Evolutionary conservation across 2,329 filamentous ascomycete species (phyloP).

Genomic region (Penicillium rolfsii): DNA sequence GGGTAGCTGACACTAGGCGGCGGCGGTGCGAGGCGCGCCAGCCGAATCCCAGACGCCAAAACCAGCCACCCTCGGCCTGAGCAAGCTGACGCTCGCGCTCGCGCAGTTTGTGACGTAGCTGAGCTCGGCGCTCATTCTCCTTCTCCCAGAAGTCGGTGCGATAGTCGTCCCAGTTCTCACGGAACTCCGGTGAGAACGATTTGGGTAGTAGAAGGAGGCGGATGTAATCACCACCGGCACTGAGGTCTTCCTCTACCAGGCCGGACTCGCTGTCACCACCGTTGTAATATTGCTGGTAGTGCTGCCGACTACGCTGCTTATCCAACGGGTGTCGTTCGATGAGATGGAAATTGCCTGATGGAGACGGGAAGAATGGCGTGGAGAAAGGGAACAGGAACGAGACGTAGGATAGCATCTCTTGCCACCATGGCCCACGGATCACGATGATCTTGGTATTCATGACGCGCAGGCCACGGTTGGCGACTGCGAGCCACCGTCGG

Average conservation of each 20-base stretch:
- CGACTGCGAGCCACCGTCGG: constrained; percentile 82
- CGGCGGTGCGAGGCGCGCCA: constrained; percentile 41
- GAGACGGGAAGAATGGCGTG: constrained; percentile 62
- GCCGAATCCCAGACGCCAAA: constrained; percentile 79
- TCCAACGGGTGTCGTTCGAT: constrained; percentile 63
- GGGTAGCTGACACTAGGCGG: constrained; percentile 33
- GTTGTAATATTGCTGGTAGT: constrained; percentile 50
- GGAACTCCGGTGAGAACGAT: constrained; percentile 89
- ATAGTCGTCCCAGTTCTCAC: constrained; percentile 96
- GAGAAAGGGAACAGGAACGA: constrained; percentile 79
- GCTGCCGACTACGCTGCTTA: constrained; percentile 43
- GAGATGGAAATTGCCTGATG: constrained; percentile 73
- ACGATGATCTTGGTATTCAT: constrained; percentile 98
- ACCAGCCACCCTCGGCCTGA: constrained; percentile 69
- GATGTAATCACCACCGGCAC: constrained; percentile 86
- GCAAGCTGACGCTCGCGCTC: constrained; percentile 69
- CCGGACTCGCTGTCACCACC: constrained; percentile 64
- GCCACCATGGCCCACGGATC: constrained; percentile 79
- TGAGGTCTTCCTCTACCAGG: constrained; percentile 81
- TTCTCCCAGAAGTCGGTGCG: constrained; percentile 94
- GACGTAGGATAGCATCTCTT: constrained; percentile 72
- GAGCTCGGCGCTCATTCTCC: constrained; percentile 84
- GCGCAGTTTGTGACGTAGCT: constrained; percentile 71
- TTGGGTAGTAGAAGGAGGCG: constrained; percentile 90
- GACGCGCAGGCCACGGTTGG: constrained; percentile 83